Base-by-base conservation (phyloP, 768 basidiomycete species). In the Dendrothele bispora region DNA sequence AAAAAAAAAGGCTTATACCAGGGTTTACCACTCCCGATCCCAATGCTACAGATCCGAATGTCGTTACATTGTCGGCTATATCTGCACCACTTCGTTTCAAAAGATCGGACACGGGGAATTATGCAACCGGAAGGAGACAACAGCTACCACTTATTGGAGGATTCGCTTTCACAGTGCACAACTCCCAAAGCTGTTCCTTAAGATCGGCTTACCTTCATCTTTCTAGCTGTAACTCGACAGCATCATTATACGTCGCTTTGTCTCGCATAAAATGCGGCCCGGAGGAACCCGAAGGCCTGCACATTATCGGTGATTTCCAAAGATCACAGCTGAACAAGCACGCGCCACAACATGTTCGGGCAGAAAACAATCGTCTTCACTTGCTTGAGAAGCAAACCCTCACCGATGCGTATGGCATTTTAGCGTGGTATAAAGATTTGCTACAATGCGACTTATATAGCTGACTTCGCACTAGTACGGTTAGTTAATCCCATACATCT, bases 61-160 rank as follows among this genome's bases (percentile, higher is more conserved):
- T 46, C 1, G 17, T 55, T 7, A 20, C 30, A 3, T 3, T 55
- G 14, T 15, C 46, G 1, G 27, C 37, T 5, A 39, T 42, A 3
- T 32, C 41, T 3, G 42, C 40, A 25, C 24, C 3, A 40, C 15
- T 15, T 43, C 39, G 28, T 17, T 43, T 5, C 36, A 43, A 3
- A 18, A 8, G 12, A 18, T 3, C n/a, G 5, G 24, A n/a, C 8
- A 17, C 15, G 7, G 15, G 22, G 5, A 48, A 49, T 14, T 17
- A 17, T 22, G 46, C 46, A 14, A 27, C 30, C 6, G 49, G 49
- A 6, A 24, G 18, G 5, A 18, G 52, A 27, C 38, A 39, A 21
- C 55, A 56, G 35, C 29, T 56, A 4, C 52, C 55, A 11, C 4
- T 56, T 48, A n/a, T n/a, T n/a, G n/a, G n/a, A n/a, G n/a, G n/a